Conservation (phyloP, 2,329 filamentous ascomycete species). For the Endoconidiophora laricicola region DNA sequence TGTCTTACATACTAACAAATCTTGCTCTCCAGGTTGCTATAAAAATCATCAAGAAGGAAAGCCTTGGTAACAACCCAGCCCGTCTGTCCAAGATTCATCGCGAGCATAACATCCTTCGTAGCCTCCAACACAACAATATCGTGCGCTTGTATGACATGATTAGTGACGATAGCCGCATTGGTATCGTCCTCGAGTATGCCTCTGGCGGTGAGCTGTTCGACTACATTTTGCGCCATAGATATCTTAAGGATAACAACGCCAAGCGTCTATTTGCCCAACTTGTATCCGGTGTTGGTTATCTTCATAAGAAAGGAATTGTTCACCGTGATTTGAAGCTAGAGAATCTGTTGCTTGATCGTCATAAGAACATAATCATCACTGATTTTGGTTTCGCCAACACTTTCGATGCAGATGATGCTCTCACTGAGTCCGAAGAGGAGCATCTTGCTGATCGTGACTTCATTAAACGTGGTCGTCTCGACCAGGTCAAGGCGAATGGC, state of each 20-base stretch:
- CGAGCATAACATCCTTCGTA: conserved; percentile 80
- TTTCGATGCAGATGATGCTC: conserved; percentile 75
- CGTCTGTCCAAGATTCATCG: conserved; percentile 93
- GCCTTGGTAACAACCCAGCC: conserved; percentile 71
- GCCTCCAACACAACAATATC: conserved; percentile 88
- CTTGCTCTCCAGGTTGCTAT: conserved; percentile 59
- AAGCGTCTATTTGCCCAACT: conserved; percentile 87
- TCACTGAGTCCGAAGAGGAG: conserved; percentile 78
- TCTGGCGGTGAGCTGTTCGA: conserved; percentile 96
- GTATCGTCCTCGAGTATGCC: conserved; percentile 95
- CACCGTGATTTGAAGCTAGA: conserved; percentile 94
- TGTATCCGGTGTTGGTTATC: conserved; percentile 87
- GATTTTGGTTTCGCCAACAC: conserved; percentile 99
- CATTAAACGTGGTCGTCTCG: conserved; percentile 72
- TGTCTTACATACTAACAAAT: background rate
- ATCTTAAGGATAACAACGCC: conserved; percentile 84
- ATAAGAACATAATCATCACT: conserved; percentile 98
- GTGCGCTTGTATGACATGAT: conserved; percentile 96
- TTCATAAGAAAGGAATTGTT: conserved; percentile 97
- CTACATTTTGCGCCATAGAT: conserved; percentile 92
- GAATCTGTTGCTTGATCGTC: conserved; percentile 84
- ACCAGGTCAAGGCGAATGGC: conserved; percentile 59
- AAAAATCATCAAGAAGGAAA: conserved; percentile 90
- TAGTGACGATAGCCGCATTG: conserved; percentile 90
- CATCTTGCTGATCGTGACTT: conserved; percentile 75